Evolutionary conservation across 2,329 filamentous ascomycete species (phyloP), one percentile per base, ranked within the genome.

Genomic region (Alternaria longipes): DNA sequence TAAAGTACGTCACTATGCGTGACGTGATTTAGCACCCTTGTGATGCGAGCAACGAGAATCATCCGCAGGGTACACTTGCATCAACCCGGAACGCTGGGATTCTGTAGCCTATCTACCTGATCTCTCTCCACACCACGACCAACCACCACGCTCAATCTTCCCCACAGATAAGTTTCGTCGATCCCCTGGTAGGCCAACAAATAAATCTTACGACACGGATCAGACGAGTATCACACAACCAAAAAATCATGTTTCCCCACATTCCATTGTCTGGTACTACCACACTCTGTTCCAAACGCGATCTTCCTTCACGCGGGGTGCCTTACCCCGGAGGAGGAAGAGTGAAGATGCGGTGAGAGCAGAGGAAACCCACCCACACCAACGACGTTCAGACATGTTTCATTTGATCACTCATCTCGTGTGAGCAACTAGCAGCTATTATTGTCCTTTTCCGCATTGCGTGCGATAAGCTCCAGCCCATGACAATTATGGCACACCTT

Each of bases 21-120:
- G 75, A 78, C 74, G 75, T 78, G 75, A 74, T 78, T 64, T 58
- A 28, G 46, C 62, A 64, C 66, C 64, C 69, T 62, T 69, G 66
- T 74, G 74, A 71, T 70, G 73, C 70, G 71, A 74, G 55, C 55
- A 62, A 30, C 32, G 56, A 51, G 56, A 60, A 60, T 60, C 40
- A 60, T 58, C 46, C 28, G 59, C 54, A 56, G 59, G 59, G 66
- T 59, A 62, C 59, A 66, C 60, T 62, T 56, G 58, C 54, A 56
- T 60, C 61, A 66, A 64, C 59, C 66, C 68, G 65, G 46, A 59
- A 54, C 45, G 32, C 30, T 60, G 65, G 66, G 46, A 56, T 52
- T 32, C 52, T 26, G 30, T 46, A 54, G 56, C 38, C 59, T 57
- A 56, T 55, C 44, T 57, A 34, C 45, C 56, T 50, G 36, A 50